Percentiles rank a stretch among this genome's conserved stretches.
phyloP scores from a whole-genome alignment of 768 basidiomycete genomes.

The Coprinopsis sp. region DNA sequence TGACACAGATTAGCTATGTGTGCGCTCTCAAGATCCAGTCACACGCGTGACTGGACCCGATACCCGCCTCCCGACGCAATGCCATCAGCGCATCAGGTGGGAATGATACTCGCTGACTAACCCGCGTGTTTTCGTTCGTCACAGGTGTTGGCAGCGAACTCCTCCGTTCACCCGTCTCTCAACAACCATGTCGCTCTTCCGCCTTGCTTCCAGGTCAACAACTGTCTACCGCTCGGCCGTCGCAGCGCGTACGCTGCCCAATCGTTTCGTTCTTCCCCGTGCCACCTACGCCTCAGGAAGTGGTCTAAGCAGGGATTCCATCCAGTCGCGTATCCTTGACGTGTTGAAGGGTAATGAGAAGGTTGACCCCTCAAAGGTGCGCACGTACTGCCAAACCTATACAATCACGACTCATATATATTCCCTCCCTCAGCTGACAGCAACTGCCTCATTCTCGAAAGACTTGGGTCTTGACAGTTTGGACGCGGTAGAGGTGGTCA shows the following conservation, averaged over 20 bases:
- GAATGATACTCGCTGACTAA: too few relatives aligned
- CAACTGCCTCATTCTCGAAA: conserved; percentile 61
- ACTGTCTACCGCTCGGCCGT: conserved; percentile 38
- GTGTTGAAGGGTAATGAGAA: conserved; percentile 89
- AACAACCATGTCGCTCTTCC: conserved; percentile 50
- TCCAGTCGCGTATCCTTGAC: conserved; percentile 73
- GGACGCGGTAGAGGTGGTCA: conserved; percentile 96
- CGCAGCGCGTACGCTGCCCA: conserved; percentile 30
- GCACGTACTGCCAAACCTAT: conserved; percentile 5
- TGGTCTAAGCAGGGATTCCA: conserved; percentile 60
- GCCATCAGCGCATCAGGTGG: too few relatives aligned
- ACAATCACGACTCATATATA: background rate
- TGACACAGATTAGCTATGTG: too few relatives aligned
- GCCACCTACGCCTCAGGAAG: conserved; percentile 64
- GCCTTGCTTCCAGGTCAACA: conserved; percentile 43
- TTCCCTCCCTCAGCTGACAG: conserved; percentile 48
- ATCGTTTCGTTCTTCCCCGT: conserved; percentile 33
- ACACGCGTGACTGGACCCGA: too few relatives aligned
- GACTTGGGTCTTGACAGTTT: conserved; percentile 94
- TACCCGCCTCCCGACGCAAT: too few relatives aligned
- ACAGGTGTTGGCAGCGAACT: too few relatives aligned
- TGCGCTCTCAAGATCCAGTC: too few relatives aligned
- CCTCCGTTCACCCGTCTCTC: conserved; percentile 7
- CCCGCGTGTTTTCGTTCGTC: too few relatives aligned
- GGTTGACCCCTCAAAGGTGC: conserved; percentile 70